These are phyloP conservation scores for Fusarium keratoplasticum DNA, from an alignment of 2,329 filamentous ascomycete genomes.

Conservation along the genomic window DNA sequence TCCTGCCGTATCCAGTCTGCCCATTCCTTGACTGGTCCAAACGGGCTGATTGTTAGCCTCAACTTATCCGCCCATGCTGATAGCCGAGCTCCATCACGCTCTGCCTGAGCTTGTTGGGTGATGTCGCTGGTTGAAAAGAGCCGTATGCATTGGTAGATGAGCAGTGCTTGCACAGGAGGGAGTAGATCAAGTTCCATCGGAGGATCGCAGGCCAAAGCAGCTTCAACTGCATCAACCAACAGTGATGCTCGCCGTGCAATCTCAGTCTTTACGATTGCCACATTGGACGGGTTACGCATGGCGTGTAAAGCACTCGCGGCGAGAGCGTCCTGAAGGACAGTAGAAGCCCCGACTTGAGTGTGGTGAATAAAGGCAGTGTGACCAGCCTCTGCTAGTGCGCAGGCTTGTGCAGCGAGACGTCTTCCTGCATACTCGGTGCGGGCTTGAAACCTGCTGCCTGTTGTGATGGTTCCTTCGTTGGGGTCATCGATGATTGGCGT, in stretches of 20 bases:
- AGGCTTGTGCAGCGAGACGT: slow-evolving; percentile 1
- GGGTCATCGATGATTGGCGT: background rate
- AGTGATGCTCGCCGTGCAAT: slow-evolving; percentile 2
- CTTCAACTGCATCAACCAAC: slow-evolving; percentile 6
- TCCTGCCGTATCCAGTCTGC: slow-evolving; percentile 9
- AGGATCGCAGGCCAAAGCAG: background rate
- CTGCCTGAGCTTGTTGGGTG: slow-evolving; percentile 36
- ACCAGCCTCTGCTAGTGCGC: slow-evolving; percentile 1
- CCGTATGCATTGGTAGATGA: slow-evolving; percentile 23
- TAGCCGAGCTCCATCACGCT: background rate
- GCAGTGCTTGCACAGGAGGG: slow-evolving; percentile 17
- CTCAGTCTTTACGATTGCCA: background rate
- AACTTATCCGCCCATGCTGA: background rate
- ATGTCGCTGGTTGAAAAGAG: slow-evolving; percentile 16
- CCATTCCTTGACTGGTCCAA: background rate
- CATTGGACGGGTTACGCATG: slow-evolving; percentile 2
- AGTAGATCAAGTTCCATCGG: slow-evolving; percentile 5
- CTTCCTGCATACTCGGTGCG: slow-evolving; percentile 15
- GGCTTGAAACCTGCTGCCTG: slow-evolving; percentile 6
- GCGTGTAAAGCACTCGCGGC: slow-evolving; percentile 4
- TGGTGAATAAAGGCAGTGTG: slow-evolving; percentile 16
- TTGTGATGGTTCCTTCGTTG: background rate
- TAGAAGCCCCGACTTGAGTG: slow-evolving; percentile 7
- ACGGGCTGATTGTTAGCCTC: background rate
- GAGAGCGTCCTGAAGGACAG: slow-evolving; percentile 4